These are phyloP conservation scores for Flammula alnicola DNA, from an alignment of 1,284 basidiomycete genomes.

Conservation along the genomic window DNA sequence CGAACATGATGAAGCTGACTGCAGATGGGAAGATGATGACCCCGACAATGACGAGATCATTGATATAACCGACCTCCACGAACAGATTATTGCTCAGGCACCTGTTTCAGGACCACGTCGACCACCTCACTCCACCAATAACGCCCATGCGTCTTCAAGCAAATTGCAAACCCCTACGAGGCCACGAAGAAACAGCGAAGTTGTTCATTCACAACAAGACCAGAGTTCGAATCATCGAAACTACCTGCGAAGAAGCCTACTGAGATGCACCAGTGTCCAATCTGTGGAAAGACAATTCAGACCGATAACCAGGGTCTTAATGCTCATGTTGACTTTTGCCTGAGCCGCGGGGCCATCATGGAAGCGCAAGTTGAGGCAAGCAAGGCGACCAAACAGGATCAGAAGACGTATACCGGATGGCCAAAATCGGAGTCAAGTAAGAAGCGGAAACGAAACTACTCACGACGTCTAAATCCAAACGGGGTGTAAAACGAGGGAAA, in stretches of 20 bases:
- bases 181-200: conserved; percentile 25
- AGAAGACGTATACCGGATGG: conserved; percentile 25
- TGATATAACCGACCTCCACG: conserved; percentile 13
- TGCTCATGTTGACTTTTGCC: conserved; percentile 77
- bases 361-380: conserved; percentile 58
- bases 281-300: conserved; percentile 60
- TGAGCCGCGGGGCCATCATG: conserved; percentile 71
- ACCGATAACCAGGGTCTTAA: conserved; percentile 73
- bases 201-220: neutral
- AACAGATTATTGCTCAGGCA: conserved; percentile 8
- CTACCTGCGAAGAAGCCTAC: neutral
- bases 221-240: neutral
- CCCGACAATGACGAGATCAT: conserved; percentile 28
- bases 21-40: conserved; percentile 26
- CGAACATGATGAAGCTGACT: conserved; percentile 51
- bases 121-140: conserved; percentile 20
- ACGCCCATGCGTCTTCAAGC: conserved; percentile 21
- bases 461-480: conserved; percentile 13
- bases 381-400: conserved; percentile 15
- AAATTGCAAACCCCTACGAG: conserved; percentile 7
- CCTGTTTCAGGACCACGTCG: conserved; percentile 8
- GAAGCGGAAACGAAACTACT: conserved; percentile 11
- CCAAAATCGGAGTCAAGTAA: conserved; percentile 25
- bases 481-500: conserved; percentile 16
- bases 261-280: conserved; percentile 57